Base-by-base conservation (phyloP, 192 early-diverging fungal species). In the Podila epicladia region DNA sequence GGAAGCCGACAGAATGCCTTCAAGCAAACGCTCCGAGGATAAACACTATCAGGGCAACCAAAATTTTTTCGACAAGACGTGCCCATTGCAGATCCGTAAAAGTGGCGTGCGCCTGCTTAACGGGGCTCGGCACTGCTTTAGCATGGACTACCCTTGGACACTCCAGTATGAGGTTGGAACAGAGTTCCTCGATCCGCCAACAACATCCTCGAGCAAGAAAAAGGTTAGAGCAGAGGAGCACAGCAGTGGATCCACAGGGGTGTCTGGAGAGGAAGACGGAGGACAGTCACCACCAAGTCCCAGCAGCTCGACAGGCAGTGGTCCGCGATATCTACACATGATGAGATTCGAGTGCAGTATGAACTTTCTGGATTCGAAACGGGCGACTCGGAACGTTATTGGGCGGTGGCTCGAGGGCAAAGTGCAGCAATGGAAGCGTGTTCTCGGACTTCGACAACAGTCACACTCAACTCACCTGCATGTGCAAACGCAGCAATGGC, bases 361-460 rank as follows among this genome's bases (percentile, higher is more conserved):
- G 77, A 80, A 80, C 66, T 80, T 80, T 69, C 37, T 80, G 62
- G 77, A 80, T n/a, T 71, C 71, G 4, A 72, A 72, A 37, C 55
- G 77, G 9, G 77, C 77, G 6, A 80, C 77, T 2, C 61, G 77
- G 11, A 80, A 73, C 28, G 64, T 80, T 22, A 64, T 80, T 17
- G 77, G 71, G 2, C 77, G 77, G 2, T 80, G 77, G 77, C 31
- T 80, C 3, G 77, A 80, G 35, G 77, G 66, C 53, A 80, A 80
- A 37, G 26, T 80, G 35, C 67, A 80, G n/a, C 77, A 60, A 29
- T 80, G 77, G 77, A 80, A 73, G 20, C 67, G 72, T 22, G 66
- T 69, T 9, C 57, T 80, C 2, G 71, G 71, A 35, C 66, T n/a
- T 20, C 13, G 62, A 8, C 33, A 62, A 55, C 53, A 55, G 53